phyloP scores from a whole-genome alignment of 495 filamentous ascomycete species.

The Polyplosphaeria fusca region DNA sequence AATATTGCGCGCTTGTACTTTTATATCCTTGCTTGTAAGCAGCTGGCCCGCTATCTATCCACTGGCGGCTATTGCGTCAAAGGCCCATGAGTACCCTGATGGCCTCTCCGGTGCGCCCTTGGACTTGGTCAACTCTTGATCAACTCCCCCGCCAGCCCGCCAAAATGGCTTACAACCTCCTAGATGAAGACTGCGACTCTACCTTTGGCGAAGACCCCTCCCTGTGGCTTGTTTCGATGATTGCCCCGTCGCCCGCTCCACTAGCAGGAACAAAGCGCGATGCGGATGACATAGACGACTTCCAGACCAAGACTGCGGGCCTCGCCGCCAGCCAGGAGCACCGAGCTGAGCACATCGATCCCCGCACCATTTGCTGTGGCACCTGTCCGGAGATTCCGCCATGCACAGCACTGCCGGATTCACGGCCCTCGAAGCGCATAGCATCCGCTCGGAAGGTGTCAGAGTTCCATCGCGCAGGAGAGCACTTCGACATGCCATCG shows the following conservation, averaged over 20 bases:
- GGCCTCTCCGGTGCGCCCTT: not conserved
- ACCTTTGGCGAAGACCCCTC: conserved; percentile 17
- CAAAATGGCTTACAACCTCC: conserved; percentile 13
- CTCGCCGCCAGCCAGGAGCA: conserved; percentile 10
- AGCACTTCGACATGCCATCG: not conserved
- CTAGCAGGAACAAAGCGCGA: conserved; percentile 29
- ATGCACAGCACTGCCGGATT: conserved; percentile 6
- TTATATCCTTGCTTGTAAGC: too few species aligned
- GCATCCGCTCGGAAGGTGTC: conserved; percentile 14
- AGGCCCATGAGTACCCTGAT: conserved; percentile 8
- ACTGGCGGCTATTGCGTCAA: not conserved
- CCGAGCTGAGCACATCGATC: conserved; percentile 25
- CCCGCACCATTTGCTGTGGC: conserved; percentile 12
- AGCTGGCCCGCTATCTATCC: not conserved
- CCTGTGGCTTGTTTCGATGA: conserved; percentile 15
- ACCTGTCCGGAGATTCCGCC: conserved; percentile 12
- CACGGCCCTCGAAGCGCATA: conserved; percentile 22
- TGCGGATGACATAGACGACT: conserved; percentile 4
- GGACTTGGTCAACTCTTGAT: not conserved
- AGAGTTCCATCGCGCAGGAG: conserved; percentile 4
- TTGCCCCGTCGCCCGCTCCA: conserved; percentile 5
- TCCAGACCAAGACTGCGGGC: not conserved
- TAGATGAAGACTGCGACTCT: conserved; percentile 23
- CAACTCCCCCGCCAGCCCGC: not conserved
- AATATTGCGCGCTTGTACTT: too few species aligned